Evolutionary conservation across 331 rosid genomes (phyloP), one percentile per base, ranked within the genome.

Genomic region (Spiraea crenata): DNA sequence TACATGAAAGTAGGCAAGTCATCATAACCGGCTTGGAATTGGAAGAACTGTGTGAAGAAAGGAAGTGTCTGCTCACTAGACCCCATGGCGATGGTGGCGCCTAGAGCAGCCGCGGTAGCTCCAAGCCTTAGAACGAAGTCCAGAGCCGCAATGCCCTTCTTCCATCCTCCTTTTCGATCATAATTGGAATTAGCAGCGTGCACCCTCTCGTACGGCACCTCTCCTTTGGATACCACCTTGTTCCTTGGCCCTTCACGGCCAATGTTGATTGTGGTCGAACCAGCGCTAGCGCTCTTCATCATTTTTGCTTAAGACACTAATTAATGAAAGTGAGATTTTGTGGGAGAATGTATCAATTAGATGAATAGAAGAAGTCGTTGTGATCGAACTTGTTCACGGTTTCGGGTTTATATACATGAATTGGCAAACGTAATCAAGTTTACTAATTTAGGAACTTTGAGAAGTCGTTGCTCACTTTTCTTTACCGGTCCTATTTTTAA

Each of bases 1-100:
- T 63, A 76, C 76, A 9, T 54, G 72, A 70, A 70, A 56, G 81
- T 70, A n/a, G 77, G 73, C 57, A 77, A 19, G 35, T 77, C 77
- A 3, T 77, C 81, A n/a, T 77, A 77, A 49, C 70, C 63, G 2
- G 82, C 74, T 42, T 59, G 56, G 46, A 78, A 78, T 51, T 78
- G 74, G 64, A 78, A 66, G 58, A 59, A 77, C 57, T 72, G 77
- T 40, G 82, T 78, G 82, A 78, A 72, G 67, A 78, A 78, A 3
- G 77, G 82, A 13, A 77, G 77, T 41, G 74, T 72, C 58, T 72
- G 60, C 20, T 58, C 74, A 13, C 58, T 63, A 47, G 54, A 65
- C 50, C 74, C 45, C 82, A 77, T 77, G 59, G 74, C 17, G 38
- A 71, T 38, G 7, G 77, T 14, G 4, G 77, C 82, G 5, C 74